These are phyloP conservation scores for Sordaria brevicollis DNA, from an alignment of 495 filamentous ascomycete genomes.

Conservation along the genomic window DNA sequence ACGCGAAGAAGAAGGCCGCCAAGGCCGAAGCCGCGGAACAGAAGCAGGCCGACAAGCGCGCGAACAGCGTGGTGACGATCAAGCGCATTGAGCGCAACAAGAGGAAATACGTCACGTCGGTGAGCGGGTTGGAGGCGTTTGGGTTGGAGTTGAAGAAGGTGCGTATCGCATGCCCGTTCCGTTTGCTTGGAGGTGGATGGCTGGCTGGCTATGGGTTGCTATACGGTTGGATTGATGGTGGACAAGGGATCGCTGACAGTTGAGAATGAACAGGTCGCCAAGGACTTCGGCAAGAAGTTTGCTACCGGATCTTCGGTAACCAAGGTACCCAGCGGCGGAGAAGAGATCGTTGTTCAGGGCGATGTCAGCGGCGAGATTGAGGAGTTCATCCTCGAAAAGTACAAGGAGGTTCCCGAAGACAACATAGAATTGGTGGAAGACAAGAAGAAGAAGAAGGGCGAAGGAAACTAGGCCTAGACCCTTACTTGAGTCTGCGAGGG, in stretches of 20 bases:
- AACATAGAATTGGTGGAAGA: constrained; percentile 92
- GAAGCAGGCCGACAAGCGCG: constrained; percentile 65
- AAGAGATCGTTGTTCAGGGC: constrained; percentile 97
- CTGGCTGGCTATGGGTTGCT: neutral
- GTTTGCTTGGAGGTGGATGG: no score
- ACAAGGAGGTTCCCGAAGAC: constrained; percentile 76
- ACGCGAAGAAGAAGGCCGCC: constrained; percentile 79
- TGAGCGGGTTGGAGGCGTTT: constrained; percentile 81
- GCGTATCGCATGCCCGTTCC: neutral
- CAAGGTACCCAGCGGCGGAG: constrained; percentile 71
- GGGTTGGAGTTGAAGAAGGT: constrained; percentile 90
- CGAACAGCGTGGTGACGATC: constrained; percentile 72
- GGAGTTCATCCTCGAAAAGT: constrained; percentile 80
- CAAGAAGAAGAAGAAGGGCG: constrained; percentile 61
- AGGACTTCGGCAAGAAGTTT: constrained; percentile 86
- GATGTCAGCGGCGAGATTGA: constrained; percentile 92
- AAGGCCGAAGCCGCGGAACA: constrained; percentile 78
- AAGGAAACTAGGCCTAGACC: neutral
- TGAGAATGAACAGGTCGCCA: constrained; percentile 37
- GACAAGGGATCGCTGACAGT: neutral
- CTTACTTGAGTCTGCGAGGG: neutral
- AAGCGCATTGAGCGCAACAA: constrained; percentile 98
- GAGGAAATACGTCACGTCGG: constrained; percentile 86
- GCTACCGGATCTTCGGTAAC: constrained; percentile 91
- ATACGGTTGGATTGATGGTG: neutral